These are phyloP conservation scores for Rehmannia glutinosa DNA, from an alignment of 257 asterid species.

Conservation along the genomic window DNA sequence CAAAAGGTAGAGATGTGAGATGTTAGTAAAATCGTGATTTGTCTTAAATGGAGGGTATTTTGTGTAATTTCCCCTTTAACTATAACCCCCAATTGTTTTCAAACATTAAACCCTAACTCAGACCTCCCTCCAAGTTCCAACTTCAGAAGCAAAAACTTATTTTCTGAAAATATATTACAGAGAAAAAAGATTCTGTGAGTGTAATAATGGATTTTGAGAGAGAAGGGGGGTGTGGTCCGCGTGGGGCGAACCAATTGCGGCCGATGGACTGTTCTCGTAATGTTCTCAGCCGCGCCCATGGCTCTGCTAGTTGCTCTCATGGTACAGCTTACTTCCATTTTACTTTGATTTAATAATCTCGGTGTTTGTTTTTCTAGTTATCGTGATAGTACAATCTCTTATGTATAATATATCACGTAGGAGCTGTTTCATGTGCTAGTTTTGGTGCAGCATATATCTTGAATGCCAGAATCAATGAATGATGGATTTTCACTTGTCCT, in stretches of 20 bases:
- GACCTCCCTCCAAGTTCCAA: neutral
- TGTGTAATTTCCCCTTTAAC: too few species aligned
- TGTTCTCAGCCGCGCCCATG: conserved; percentile 85
- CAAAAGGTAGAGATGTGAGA: too few species aligned
- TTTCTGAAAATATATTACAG: neutral
- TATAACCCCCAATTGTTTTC: conserved; percentile 7
- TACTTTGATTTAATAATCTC: neutral
- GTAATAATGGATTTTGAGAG: conserved; percentile 49
- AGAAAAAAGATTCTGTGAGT: neutral
- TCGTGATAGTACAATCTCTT: neutral
- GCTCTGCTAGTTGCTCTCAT: conserved; percentile 75
- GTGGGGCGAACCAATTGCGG: conserved; percentile 77
- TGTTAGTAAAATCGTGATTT: too few species aligned
- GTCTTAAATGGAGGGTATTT: too few species aligned
- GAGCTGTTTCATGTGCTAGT: neutral
- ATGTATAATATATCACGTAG: neutral
- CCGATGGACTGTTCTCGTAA: conserved; percentile 62
- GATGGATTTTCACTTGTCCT: conserved; percentile 12
- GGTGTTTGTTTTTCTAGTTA: neutral
- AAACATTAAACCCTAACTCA: conserved; percentile 34
- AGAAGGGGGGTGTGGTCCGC: conserved; percentile 78
- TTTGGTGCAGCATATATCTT: neutral
- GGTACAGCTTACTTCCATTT: conserved; percentile 19
- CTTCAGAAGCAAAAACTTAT: neutral
- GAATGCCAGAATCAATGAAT: conserved; percentile 13